Evolutionary conservation across 208 protist species (phyloP), one percentile per base, ranked within the genome.

Genomic region (Trypanosoma lewisi): DNA sequence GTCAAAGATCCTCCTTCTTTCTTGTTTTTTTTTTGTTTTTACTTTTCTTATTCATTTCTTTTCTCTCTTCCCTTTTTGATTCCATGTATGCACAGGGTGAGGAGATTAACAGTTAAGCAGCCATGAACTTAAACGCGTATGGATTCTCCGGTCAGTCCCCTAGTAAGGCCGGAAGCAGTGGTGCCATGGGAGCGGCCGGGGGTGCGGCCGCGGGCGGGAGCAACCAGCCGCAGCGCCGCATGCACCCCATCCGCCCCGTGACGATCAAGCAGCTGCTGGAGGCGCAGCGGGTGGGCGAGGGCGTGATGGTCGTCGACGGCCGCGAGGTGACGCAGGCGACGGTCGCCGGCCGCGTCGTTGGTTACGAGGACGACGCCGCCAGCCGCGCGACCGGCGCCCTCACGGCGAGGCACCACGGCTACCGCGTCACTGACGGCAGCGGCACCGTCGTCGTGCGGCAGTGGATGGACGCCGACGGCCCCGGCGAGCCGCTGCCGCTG

Each of bases 251-350:
- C 47, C 90, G 90, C 34, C 84, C 90, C 0, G 79, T 96, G 33
- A 94, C 90, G 7, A 94, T 94, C 51, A 96, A 96, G 66, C 90
- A 96, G 47, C 78, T 96, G 48, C 49, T 91, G 34, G 73, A 87
- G 48, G 86, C 86, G 45, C 80, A 94, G 72, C 85, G 82, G 33
- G 86, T 93, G 11, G 90, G 86, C n/a, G 84, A 89, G 3, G 87
- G 87, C 25, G 90, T 89, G 64, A 77, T 92, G 72, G 85, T 96
- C 14, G 75, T 96, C 25, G 90, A 94, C 59, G 90, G 85, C n/a
- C 82, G 84, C 19, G 90, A 96, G 65, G 74, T 91, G 25, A 93
- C 87, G 42, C 90, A 96, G 70, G 90, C 85, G 0, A 92, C 82
- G 1, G 78, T 96, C 7, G 77, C 93, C 4, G 90, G 90, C 34